Evolutionary conservation across 2,329 filamentous ascomycete genomes (phyloP).

Genomic region (Exophiala sp.): DNA sequence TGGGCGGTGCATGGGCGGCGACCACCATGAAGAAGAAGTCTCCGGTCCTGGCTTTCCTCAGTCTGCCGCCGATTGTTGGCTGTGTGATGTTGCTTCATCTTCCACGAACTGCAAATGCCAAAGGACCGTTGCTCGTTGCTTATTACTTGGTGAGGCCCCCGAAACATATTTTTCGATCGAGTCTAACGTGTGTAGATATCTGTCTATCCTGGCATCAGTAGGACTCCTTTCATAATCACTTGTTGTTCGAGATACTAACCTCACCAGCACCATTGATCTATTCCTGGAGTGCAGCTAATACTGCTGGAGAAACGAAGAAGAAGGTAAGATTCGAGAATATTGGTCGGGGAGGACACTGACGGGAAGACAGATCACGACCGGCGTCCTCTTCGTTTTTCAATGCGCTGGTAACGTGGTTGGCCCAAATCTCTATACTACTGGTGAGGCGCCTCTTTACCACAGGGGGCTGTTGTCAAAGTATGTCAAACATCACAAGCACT

Average conservation of each 20-base stretch:
- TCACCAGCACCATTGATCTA: conserved; percentile 59
- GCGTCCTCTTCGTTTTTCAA: conserved; percentile 62
- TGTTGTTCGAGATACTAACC: not conserved
- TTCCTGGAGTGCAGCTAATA: conserved; percentile 63
- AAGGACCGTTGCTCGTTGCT: conserved; percentile 52
- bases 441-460: conserved; percentile 57
- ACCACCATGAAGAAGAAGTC: conserved; percentile 55
- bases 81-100: conserved; percentile 54
- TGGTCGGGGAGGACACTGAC: not conserved
- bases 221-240: not conserved
- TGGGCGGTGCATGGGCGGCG: conserved; percentile 56
- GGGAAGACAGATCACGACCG: conserved; percentile 50
- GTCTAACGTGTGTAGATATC: conserved; percentile 43
- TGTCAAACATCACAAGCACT: not conserved
- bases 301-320: conserved; percentile 66
- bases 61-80: conserved; percentile 56
- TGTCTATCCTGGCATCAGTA: conserved; percentile 55
- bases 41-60: conserved; percentile 52
- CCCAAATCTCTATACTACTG: conserved; percentile 61
- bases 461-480: conserved; percentile 58
- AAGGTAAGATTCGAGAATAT: conserved; percentile 37
- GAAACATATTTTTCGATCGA: conserved; percentile 19
- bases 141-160: conserved; percentile 49
- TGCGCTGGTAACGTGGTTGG: conserved; percentile 63
- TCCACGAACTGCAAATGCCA: conserved; percentile 44